Evolutionary conservation across 345 rosid genomes (phyloP), one percentile per base, ranked within the genome.

Genomic region (Ceriops decandra): DNA sequence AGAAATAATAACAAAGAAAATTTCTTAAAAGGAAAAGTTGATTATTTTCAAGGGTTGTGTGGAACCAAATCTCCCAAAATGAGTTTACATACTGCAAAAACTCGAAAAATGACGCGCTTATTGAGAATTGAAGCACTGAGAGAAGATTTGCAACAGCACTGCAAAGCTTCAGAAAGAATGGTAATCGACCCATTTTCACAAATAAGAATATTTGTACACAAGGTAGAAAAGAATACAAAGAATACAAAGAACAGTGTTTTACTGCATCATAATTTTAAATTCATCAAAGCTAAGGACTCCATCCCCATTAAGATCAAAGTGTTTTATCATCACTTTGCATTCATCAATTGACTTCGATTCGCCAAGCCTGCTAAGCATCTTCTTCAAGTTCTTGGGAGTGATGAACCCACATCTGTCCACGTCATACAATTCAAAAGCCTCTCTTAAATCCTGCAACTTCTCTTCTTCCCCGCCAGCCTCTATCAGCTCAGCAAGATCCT

Each of bases 211-310:
- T 13, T 15, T 13, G 49, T 42, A 42, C 49, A 42, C 49, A 42
- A 42, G 49, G 49, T 13, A 13, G 0, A 42, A 42, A 26, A 36
- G 28, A 17, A 3, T 9, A 6, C 20, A 42, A 26, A 36, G 27
- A 17, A 3, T 9, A 6, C 20, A 2, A 63, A 59, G 2, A 62
- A 30, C 2, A 4, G 20, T 71, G 4, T 42, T 42, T 15, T 54
- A 80, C 51, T 60, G 65, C 85, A 85, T 81, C 87, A 81, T 83
- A 6, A 70, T 13, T 32, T 54, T 72, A 32, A 86, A 86, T 47
- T 86, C 90, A 9, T 82, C 82, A 52, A 86, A 86, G 74, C 88
- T 68, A 27, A 86, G 71, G 31, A 70, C 81, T 11, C 87, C 86
- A 74, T 86, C 88, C 0, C 80, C 82, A 62, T 85, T 66, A 15